Conservation (phyloP, 2,329 filamentous ascomycete genomes). For the Talaromyces verruculosus region DNA sequence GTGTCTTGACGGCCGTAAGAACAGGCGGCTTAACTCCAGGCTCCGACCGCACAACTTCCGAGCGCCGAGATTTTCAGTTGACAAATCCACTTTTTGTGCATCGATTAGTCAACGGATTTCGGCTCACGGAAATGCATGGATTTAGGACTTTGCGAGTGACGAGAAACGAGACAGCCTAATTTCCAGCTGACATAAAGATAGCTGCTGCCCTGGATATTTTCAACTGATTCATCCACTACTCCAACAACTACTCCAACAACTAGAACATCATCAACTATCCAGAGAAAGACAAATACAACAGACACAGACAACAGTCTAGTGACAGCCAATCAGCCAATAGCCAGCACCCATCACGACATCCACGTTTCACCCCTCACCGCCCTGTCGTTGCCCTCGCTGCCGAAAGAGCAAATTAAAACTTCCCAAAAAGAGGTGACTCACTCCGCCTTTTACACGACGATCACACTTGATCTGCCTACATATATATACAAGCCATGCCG, state of each 20-base stretch:
- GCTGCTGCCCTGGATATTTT: not conserved
- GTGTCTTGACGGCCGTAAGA: slow-evolving; percentile 1
- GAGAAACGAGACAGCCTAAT: slow-evolving; percentile 4
- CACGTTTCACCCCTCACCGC: slow-evolving; percentile 17
- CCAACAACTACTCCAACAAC: not conserved
- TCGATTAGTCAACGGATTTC: slow-evolving; percentile 3
- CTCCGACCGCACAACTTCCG: not conserved
- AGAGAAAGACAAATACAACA: not conserved
- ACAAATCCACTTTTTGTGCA: slow-evolving; percentile 2
- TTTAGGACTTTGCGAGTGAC: not conserved
- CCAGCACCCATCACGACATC: slow-evolving; percentile 2
- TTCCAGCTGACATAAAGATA: slow-evolving; percentile 10
- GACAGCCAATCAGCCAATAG: not conserved
- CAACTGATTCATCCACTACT: not conserved
- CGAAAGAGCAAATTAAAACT: slow-evolving; percentile 12
- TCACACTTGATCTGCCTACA: not conserved
- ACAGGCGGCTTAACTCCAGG: not conserved
- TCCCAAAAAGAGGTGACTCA: slow-evolving; percentile 14
- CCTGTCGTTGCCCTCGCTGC: not conserved
- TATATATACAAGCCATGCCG: slow-evolving; percentile 7
- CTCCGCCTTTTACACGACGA: not conserved
- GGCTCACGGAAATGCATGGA: slow-evolving; percentile 11
- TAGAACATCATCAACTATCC: not conserved
- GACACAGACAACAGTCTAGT: not conserved
- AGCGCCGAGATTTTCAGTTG: not conserved